Evolutionary conservation across 495 filamentous ascomycete species (phyloP).

Genomic region (Chaetomium cochliodes): DNA sequence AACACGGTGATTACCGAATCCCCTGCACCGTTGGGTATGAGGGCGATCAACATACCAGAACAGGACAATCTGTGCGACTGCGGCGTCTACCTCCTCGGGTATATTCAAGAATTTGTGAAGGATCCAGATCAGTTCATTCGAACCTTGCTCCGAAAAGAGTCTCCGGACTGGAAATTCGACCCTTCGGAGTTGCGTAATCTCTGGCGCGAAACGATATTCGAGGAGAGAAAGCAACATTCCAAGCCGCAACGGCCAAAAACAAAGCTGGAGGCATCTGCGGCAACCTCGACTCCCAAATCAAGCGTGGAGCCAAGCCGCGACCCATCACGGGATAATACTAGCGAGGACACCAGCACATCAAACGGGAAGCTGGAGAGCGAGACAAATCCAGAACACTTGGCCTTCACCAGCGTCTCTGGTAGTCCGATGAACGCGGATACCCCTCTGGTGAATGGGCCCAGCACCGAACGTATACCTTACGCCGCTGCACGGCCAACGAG

Average conservation of each 20-base stretch:
- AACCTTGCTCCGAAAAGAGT: slow-evolving; percentile 35
- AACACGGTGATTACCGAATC: slow-evolving; percentile 56
- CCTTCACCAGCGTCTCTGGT: background rate
- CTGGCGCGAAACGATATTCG: slow-evolving; percentile 42
- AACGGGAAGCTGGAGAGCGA: background rate
- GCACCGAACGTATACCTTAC: background rate
- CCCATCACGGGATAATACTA: background rate
- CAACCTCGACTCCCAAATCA: background rate
- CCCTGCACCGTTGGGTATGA: slow-evolving; percentile 59
- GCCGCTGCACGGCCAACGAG: background rate
- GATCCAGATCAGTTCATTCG: slow-evolving; percentile 62
- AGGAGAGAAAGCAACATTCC: slow-evolving; percentile 38
- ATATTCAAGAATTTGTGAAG: slow-evolving; percentile 74
- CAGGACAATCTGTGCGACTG: slow-evolving; percentile 89
- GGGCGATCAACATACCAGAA: slow-evolving; percentile 65
- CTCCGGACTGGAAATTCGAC: slow-evolving; percentile 39
- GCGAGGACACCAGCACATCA: background rate
- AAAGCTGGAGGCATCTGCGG: slow-evolving; percentile 20
- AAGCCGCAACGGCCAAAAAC: slow-evolving; percentile 27
- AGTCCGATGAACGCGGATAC: background rate
- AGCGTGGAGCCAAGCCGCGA: slow-evolving; percentile 3
- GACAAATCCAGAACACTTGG: background rate
- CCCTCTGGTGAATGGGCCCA: background rate
- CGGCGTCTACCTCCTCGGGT: slow-evolving; percentile 79
- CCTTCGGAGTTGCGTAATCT: slow-evolving; percentile 36